Evolutionary conservation across 1,284 basidiomycete species (phyloP).

Genomic region (Apiotrichum mycotoxinovorans): DNA sequence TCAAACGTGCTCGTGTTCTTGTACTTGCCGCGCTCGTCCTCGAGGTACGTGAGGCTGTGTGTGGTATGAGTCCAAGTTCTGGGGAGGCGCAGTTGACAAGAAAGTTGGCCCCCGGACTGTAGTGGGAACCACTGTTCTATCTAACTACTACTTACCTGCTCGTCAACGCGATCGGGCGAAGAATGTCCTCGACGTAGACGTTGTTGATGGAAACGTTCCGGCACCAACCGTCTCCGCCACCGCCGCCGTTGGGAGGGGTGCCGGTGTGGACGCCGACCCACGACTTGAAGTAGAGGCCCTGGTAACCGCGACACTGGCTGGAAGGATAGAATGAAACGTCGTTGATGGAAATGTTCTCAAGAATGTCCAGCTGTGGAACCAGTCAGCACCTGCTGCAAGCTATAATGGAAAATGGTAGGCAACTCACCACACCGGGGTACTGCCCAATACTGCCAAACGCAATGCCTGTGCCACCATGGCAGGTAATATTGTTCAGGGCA

Average conservation of each 20-base stretch:
- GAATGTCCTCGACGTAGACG: constrained; percentile 44
- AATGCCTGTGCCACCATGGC: constrained; percentile 62
- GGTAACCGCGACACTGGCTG: constrained; percentile 18
- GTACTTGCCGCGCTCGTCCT: constrained; percentile 12
- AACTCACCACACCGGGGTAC: constrained; percentile 56
- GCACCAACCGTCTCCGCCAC: constrained; percentile 59
- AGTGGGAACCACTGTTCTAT: no score
- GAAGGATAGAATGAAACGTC: constrained; percentile 53
- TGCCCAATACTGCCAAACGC: constrained; percentile 64
- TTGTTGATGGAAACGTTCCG: constrained; percentile 56
- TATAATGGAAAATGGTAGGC: no score
- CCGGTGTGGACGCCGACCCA: constrained; percentile 60
- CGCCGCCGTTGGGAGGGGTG: constrained; percentile 61
- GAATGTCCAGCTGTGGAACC: no score
- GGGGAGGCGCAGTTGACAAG: constrained; percentile 10
- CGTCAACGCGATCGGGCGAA: constrained; percentile 28
- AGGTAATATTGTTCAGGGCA: constrained; percentile 55
- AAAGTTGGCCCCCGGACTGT: no score
- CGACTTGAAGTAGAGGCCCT: constrained; percentile 62
- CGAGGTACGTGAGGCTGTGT: constrained; percentile 8
- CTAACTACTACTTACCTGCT: constrained; percentile 23
- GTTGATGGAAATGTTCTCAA: constrained; percentile 57
- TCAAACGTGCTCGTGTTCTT: constrained; percentile 24
- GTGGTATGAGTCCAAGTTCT: not conserved
- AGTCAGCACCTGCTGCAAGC: no score